Evolutionary conservation across 352 stramenopile genomes (phyloP), one percentile per base, ranked within the genome.

Genomic region (Globisporangium abappressorium): DNA sequence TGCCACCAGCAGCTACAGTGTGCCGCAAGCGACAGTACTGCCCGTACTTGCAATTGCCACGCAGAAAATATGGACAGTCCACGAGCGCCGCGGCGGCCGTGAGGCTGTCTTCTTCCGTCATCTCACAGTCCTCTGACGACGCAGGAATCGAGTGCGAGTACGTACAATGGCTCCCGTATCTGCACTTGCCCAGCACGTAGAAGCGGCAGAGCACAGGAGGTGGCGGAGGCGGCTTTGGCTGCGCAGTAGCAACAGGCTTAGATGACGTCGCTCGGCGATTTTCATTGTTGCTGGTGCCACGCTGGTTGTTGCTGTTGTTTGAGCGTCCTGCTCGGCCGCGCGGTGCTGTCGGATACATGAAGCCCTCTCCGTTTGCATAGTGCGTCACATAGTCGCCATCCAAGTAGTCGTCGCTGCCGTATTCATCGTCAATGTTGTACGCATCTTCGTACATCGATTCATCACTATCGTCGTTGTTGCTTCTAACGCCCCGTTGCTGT

Each of bases 11-110:
- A 38, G 43, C 47, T 41, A 38, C 70, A 33, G 20, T 69, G 65
- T 93, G 85, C 36, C 82, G 78, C 26, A 92, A 70, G 0, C 85
- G 84, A 47, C 85, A 93, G 66, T 74, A 76, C 47, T 89, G 73
- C 11, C 85, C 85, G 56, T 87, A 93, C 66, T 90, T 91, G 75
- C 85, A 93, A 24, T 89, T 88, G 59, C 85, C 85, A 5, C 83
- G 82, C 49, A 88, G 68, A 72, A 87, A 93, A 66, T 85, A 93
- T 47, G 82, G 83, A 46, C 85, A 93, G 64, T 93, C 82, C 18
- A 93, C 85, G 14, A 88, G 72, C 34, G 80, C 79, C 7, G 82
- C 85, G 0, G 85, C 83, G 0, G 78, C 79, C 5, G 59, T 78
- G 0, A 89, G 74, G 5, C 72, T 72, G 38, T 77, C 73, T 2